phyloP scores from a whole-genome alignment of 345 rosid species.

The Populus alba region DNA sequence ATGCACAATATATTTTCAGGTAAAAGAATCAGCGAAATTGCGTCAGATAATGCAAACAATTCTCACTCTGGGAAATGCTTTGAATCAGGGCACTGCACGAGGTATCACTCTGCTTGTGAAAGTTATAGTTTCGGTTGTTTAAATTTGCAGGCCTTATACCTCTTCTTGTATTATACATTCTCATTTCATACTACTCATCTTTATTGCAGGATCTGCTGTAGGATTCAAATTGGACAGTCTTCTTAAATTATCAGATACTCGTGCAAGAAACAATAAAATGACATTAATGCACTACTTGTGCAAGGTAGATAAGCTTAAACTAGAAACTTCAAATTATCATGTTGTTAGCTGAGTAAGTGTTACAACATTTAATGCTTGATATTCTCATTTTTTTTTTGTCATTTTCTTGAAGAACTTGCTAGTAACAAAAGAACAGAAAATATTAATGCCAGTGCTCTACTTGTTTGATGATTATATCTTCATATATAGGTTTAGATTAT shows the following conservation, averaged over 20 bases:
- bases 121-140: background rate
- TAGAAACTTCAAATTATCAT: constrained; percentile 7
- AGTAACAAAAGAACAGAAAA: background rate
- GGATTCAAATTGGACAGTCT: constrained; percentile 98
- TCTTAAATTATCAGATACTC: constrained; percentile 92
- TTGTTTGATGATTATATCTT: background rate
- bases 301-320: constrained; percentile 57
- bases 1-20: constrained; percentile 47
- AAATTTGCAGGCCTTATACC: background rate
- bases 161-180: background rate
- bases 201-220: constrained; percentile 78
- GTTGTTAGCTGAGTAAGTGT: no score
- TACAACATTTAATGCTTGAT: background rate
- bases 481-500: background rate
- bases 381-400: background rate
- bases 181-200: background rate
- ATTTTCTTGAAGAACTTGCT: background rate
- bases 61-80: constrained; percentile 91
- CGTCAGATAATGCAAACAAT: constrained; percentile 99
- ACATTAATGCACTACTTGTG: constrained; percentile 94
- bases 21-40: constrained; percentile 82
- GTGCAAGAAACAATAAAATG: constrained; percentile 94
- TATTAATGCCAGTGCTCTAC: background rate
- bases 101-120: constrained; percentile 37
- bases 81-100: constrained; percentile 97